Evolutionary conservation across 2,329 filamentous ascomycete genomes (phyloP), one percentile per base, ranked within the genome.

Genomic region (Aspergillus sp.): DNA sequence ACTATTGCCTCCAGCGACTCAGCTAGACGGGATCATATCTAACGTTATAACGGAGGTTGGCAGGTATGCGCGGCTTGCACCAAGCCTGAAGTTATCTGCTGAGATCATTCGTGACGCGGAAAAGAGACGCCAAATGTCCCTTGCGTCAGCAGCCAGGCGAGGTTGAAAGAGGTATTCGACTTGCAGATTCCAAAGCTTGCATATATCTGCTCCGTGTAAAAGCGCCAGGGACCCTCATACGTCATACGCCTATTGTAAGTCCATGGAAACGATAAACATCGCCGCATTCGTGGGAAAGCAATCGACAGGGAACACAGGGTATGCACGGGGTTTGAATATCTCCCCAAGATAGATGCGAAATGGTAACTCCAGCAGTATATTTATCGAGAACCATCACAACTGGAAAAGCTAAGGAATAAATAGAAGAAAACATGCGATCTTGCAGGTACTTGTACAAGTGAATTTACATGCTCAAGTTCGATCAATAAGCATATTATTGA

Each of bases 91-190:
- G 65, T 80, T 94, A 53, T 88, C 88, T n/a, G 87, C 89, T 21
- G 90, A 94, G 71, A 92, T 94, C 62, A 86, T 94, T 70, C 87
- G 89, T 60, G 90, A 94, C 73, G 90, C 91, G 7, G 90, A 90
- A 73, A 84, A 87, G 68, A 84, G 90, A 66, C 82, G 90, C 66
- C 86, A 88, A 69, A 82, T 71, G 17, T 69, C 65, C 60, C 66
- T 72, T 47, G 65, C 66, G 32, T 69, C 71, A 10, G 48, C 60
- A 15, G 60, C 54, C 3, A 52, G 58, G 15, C 44, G 54, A 44
- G 30, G 32, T 15, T 63, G 38, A 61, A 19, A 17, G 32, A 36
- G 32, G 36, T 15, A 6, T 23, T 32, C 21, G 15, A n/a, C 11
- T 32, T 13, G 17, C 15, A 38, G 11, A 8, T 17, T 21, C 2